phyloP scores from a whole-genome alignment of 331 rosid genomes.

The Pyrus hybrid region DNA sequence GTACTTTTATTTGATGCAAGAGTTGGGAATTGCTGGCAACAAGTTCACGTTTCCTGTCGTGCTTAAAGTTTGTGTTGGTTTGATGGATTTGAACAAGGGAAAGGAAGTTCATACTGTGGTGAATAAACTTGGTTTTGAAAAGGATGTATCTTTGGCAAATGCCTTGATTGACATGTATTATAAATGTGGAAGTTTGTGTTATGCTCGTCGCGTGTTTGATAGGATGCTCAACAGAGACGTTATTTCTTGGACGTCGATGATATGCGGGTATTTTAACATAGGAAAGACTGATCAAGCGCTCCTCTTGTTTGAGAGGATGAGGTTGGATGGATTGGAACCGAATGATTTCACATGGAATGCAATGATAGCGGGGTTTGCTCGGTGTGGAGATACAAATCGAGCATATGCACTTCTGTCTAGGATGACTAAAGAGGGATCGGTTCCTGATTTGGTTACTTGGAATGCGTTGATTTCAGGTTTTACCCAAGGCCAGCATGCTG shows the following conservation, averaged over 20 bases:
- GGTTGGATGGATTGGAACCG: slow-evolving; percentile 45
- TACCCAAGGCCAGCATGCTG: slow-evolving; percentile 26
- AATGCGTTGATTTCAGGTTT: slow-evolving; percentile 57
- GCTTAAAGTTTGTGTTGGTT: slow-evolving; percentile 53
- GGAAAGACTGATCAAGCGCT: slow-evolving; percentile 32
- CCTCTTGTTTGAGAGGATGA: slow-evolving; percentile 55
- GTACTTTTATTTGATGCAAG: slow-evolving; percentile 36
- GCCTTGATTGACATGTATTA: slow-evolving; percentile 54
- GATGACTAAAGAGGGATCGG: slow-evolving; percentile 40
- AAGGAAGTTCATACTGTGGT: slow-evolving; percentile 52
- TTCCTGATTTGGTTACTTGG: slow-evolving; percentile 57
- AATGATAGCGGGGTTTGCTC: slow-evolving; percentile 45
- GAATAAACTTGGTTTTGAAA: slow-evolving; percentile 34
- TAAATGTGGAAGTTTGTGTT: slow-evolving; percentile 40
- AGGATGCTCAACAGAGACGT: slow-evolving; percentile 48
- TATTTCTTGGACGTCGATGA: slow-evolving; percentile 59
- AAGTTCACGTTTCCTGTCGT: slow-evolving; percentile 40
- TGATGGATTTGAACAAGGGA: slow-evolving; percentile 55
- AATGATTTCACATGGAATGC: slow-evolving; percentile 73
- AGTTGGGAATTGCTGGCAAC: slow-evolving; percentile 32
- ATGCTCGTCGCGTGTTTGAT: slow-evolving; percentile 46
- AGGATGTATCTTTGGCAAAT: slow-evolving; percentile 32
- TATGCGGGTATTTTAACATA: slow-evolving; percentile 40
- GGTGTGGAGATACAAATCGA: slow-evolving; percentile 27
- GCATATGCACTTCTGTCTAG: slow-evolving; percentile 29